Base-by-base conservation (phyloP, 2,329 filamentous ascomycete genomes). In the Penicillium sp. region DNA sequence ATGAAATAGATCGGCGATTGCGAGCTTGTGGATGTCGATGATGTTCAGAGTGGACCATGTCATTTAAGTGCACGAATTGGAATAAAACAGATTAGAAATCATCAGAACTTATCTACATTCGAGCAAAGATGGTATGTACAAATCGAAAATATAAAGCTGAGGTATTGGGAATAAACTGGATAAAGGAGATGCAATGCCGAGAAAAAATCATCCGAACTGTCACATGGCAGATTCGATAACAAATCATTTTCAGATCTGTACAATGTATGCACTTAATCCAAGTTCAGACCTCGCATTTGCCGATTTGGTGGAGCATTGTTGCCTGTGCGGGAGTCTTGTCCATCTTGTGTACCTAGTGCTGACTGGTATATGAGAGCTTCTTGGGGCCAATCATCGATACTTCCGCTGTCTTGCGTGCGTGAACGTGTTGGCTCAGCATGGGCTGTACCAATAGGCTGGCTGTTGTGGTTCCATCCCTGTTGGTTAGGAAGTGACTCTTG, bases 341-440 rank as follows among this genome's bases (percentile, higher is more conserved):
- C 55, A 42, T 60, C 60, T 40, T 67, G 67, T 50, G 31, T 58
- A 16, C 61, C 64, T 36, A 64, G 57, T 19, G 64, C 59, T 8
- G 65, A 69, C 49, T 75, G 72, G 59, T 76, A 76, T 53, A 75
- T 70, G 25, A 76, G 61, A 26, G 74, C 73, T 61, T 76, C 74
- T 49, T 72, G 73, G 3, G 73, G 69, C 73, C 74, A 77, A 37
- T 76, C 72, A 30, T 68, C 64, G n/a, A 63, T 54, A 2, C 52
- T 14, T 17, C 59, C 60, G 31, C 69, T 68, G 31, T 69, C 66
- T 22, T 61, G 56, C 5, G 61, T 65, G 19, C 60, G 55, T 36
- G 62, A 57, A 16, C 53, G 62, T 40, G 50, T 22, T 40, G 52
- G 52, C 14, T 58, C 58, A 28, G 64, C 56, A 38, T 64, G 56